These are phyloP conservation scores for Fallopia convolvulus DNA, from an alignment of 148 eudicot species.

Conservation along the genomic window DNA sequence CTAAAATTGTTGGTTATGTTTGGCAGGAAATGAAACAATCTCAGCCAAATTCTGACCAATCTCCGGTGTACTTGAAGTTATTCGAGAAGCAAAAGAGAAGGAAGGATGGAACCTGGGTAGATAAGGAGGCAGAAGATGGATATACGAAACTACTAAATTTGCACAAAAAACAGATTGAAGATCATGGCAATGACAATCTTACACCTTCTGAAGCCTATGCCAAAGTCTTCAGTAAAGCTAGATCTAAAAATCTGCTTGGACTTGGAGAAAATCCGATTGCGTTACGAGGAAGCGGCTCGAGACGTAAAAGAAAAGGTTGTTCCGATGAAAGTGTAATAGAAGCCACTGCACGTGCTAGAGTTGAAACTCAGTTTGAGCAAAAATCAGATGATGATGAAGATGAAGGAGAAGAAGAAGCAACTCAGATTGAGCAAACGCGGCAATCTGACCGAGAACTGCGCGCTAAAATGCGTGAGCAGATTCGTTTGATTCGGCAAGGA, in stretches of 20 bases:
- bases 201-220: constrained; percentile 5
- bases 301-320: background rate
- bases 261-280: constrained; percentile 10
- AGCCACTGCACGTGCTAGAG: background rate
- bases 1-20: background rate
- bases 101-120: background rate
- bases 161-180: background rate
- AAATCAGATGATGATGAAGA: background rate
- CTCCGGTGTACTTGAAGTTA: background rate
- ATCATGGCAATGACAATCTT: background rate
- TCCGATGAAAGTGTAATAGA: background rate
- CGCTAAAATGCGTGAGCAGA: background rate
- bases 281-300: constrained; percentile 4
- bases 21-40: background rate
- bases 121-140: constrained; percentile 4
- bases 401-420: background rate
- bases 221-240: background rate
- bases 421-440: background rate
- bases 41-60: background rate
- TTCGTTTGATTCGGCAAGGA: background rate
- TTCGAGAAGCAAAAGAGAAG: constrained; percentile 4
- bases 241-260: background rate
- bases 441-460: background rate
- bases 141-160: background rate
- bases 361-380: background rate